Conservation (phyloP, 495 filamentous ascomycete species). For the Penicillium malachiteum region DNA sequence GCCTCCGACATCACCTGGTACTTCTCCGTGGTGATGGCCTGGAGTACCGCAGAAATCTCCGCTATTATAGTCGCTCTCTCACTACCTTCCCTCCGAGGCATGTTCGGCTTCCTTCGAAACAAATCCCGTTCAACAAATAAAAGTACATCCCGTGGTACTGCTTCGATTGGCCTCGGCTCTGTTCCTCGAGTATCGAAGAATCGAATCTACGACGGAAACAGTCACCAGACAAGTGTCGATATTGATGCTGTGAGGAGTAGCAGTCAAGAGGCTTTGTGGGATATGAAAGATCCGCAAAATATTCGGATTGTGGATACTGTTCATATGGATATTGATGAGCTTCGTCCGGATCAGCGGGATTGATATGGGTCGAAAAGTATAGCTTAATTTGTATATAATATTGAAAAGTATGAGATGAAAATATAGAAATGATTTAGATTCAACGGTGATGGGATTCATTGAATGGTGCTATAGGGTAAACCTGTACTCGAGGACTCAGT, state of each 20-base stretch:
- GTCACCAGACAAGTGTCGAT: not conserved
- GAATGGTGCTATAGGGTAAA: too few relatives aligned
- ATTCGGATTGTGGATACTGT: not conserved
- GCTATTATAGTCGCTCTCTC: slow-evolving; percentile 22
- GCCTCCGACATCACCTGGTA: slow-evolving; percentile 21
- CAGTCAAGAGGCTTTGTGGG: slow-evolving; percentile 1
- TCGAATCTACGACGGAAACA: not conserved
- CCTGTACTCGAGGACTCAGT: too few relatives aligned
- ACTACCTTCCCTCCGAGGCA: slow-evolving; percentile 14
- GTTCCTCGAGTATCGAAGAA: not conserved
- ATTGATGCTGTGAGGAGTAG: not conserved
- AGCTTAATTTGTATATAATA: not conserved
- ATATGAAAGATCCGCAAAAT: not conserved
- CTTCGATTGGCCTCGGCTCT: not conserved
- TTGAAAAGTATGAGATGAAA: too few relatives aligned
- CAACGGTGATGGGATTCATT: too few relatives aligned
- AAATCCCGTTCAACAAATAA: not conserved
- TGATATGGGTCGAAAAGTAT: not conserved
- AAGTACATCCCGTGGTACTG: not conserved
- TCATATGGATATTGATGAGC: not conserved
- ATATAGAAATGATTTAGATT: too few relatives aligned
- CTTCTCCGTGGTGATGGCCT: slow-evolving; percentile 21
- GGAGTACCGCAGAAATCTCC: slow-evolving; percentile 16
- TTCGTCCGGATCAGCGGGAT: not conserved
- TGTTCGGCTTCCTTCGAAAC: slow-evolving; percentile 8